Evolutionary conservation across 805 yeast genomes (phyloP).

Genomic region (Saturnispora saitoi): DNA sequence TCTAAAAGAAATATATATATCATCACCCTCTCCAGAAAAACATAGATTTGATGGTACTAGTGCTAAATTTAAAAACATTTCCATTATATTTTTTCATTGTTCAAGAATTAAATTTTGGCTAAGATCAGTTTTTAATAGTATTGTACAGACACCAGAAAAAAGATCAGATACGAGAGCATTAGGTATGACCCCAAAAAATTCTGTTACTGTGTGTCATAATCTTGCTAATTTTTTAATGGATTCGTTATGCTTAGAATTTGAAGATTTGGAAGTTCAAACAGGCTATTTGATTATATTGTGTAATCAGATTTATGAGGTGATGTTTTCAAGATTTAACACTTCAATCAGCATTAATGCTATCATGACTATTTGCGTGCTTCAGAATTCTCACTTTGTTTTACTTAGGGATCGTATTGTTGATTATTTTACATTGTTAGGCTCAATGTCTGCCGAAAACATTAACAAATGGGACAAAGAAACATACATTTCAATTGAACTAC

Average conservation of each 20-base stretch:
- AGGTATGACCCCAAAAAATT: slow-evolving; percentile 22
- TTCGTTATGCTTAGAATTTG: slow-evolving; percentile 15
- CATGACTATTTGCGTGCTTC: slow-evolving; percentile 41
- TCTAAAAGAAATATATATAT: slow-evolving; percentile 36
- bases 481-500: slow-evolving; percentile 21
- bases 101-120: slow-evolving; percentile 39
- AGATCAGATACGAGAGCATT: slow-evolving; percentile 34
- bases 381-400: slow-evolving; percentile 37
- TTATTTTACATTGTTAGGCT: slow-evolving; percentile 20
- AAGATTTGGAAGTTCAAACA: slow-evolving; percentile 18
- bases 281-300: slow-evolving; percentile 21
- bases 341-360: slow-evolving; percentile 31
- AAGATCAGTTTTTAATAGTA: slow-evolving; percentile 25
- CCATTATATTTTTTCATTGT: slow-evolving; percentile 44
- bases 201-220: slow-evolving; percentile 20
- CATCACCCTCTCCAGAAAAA: slow-evolving; percentile 32
- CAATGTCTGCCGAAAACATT: slow-evolving; percentile 15
- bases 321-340: slow-evolving; percentile 19
- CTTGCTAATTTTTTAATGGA: slow-evolving; percentile 18
- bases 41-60: slow-evolving; percentile 37
- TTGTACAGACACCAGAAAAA: slow-evolving; percentile 29
- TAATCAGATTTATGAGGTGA: slow-evolving; percentile 21
- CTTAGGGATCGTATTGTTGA: slow-evolving; percentile 24
- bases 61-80: slow-evolving; percentile 54
- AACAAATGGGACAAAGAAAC: slow-evolving; percentile 15